Base-by-base conservation (phyloP, 345 rosid genomes). In the Kernera saxatilis region DNA sequence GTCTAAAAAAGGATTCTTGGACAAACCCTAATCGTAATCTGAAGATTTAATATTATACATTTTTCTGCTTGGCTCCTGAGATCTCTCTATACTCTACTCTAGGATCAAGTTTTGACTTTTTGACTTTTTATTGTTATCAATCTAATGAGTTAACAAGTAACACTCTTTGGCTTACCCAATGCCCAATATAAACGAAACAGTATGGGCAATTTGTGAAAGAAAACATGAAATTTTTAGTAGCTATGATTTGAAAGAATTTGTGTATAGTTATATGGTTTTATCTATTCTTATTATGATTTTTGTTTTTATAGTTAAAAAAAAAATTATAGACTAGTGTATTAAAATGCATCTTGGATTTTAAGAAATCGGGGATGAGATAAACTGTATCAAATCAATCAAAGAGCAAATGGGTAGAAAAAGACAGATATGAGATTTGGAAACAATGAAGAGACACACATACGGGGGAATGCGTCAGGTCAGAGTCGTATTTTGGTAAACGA, bases 381-480 rank as follows among this genome's bases (percentile, higher is more conserved):
- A 35, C 25, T 55, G 73, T 27, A 58, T 35, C 3, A 29, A 4
- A 29, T 35, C 3, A 29, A 4, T 4, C 5, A 33, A 5, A 15
- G 36, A 59, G 29, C 64, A 72, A 32, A 72, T 72, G 70, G 70
- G 17, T 30, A 52, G 27, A 72, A 71, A 30, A 36, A 30, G 75
- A 62, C 69, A 11, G 35, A 62, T 23, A 27, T 41, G 32, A 35
- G 73, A 54, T 54, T 64, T 45, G 46, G 29, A 54, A 35, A 55
- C 48, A 51, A 18, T 11, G 26, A 61, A 61, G 52, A 39, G 60
- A 39, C 52, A 49, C n/a, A 44, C 18, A 59, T 22, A 62, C 12
- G 22, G 23, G 48, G 18, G 25, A 33, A 44, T 55, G 65, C 30
- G 71, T 73, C 71, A 55, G 35, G 35, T 64, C 77, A 36, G 77